Base-by-base conservation (phyloP, 768 basidiomycete species). In the Lactarius trivialis region DNA sequence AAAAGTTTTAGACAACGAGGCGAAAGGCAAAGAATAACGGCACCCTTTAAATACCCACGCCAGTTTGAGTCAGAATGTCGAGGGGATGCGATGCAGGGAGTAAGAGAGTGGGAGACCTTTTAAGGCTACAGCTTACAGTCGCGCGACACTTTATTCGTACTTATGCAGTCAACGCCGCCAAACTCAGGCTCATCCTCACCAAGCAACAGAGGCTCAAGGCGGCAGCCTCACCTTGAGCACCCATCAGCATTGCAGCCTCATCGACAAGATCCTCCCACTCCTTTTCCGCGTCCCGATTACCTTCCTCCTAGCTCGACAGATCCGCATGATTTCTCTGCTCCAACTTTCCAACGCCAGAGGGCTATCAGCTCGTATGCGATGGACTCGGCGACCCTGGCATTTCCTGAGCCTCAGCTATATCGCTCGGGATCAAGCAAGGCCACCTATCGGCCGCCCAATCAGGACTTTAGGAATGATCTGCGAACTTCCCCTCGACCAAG, bases 341-440 rank as follows among this genome's bases (percentile, higher is more conserved):
- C 65, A 32, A 36, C 26, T 8, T 67, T 52, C 55, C 65, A 60
- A 17, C 67, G 67, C 12, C 67, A 55, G 39, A 57, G 67, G 26
- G 60, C 67, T 3, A 60, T 37, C 26, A 67, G 67, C 48, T 66
- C 61, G 6, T 67, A 66, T 32, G 26, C 61, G 3, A 63, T 63
- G 39, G 68, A 71, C n/a, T 32, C 64, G 14, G 55, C 64, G 26
- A 68, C 70, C 8, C 70, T 81, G 19, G 63, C 76, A 7, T 82
- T 84, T 63, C 81, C 84, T 28, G 81, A 86, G 52, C 79, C 83
- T 14, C 78, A 81, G 64, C 62, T 83, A 32, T 74, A 79, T 60
- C 79, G 81, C 56, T 77, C 81, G 19, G 66, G 71, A 7, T 83
- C 82, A 63, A 71, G 56, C 60, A 69, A 58, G 49, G 71, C 62